phyloP scores from a whole-genome alignment of 768 basidiomycete species.

The Boletus vinaceobasis region DNA sequence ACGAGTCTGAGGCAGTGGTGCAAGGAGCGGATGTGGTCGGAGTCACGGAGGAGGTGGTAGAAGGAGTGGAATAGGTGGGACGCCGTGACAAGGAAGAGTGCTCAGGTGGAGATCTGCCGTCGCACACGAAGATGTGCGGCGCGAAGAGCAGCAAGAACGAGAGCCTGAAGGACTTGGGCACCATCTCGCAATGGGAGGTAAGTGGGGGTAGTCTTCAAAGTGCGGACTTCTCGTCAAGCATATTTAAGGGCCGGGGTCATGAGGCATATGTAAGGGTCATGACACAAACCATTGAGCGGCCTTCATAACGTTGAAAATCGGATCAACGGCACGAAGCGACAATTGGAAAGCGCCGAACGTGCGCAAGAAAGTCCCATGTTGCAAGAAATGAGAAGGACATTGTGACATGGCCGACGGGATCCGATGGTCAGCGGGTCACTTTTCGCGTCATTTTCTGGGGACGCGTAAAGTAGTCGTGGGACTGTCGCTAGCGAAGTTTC shows the following conservation, averaged over 20 bases:
- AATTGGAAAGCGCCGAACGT: not conserved
- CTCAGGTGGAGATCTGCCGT: not conserved
- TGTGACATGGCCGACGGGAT: not conserved
- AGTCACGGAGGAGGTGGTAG: not conserved
- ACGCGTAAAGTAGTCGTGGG: too few species aligned
- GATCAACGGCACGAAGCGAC: not conserved
- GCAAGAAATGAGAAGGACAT: not conserved
- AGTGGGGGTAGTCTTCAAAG: not conserved
- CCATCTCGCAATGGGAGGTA: conserved; percentile 14
- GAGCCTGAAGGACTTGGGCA: conserved; percentile 4
- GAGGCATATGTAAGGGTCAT: not conserved
- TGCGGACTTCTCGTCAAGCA: too few species aligned
- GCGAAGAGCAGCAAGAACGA: conserved; percentile 14
- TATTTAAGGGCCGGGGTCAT: not conserved
- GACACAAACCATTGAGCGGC: not conserved
- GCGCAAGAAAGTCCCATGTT: not conserved
- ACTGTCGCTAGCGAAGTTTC: not conserved
- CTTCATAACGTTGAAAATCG: not conserved
- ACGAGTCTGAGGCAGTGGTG: not conserved
- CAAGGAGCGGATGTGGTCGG: conserved; percentile 4
- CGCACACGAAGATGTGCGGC: conserved; percentile 2
- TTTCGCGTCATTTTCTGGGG: not conserved
- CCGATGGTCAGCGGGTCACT: conserved; percentile 2
- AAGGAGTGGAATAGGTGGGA: not conserved
- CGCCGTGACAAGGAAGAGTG: not conserved